Evolutionary conservation across 768 basidiomycete genomes (phyloP).

Genomic region (Mycena pura): DNA sequence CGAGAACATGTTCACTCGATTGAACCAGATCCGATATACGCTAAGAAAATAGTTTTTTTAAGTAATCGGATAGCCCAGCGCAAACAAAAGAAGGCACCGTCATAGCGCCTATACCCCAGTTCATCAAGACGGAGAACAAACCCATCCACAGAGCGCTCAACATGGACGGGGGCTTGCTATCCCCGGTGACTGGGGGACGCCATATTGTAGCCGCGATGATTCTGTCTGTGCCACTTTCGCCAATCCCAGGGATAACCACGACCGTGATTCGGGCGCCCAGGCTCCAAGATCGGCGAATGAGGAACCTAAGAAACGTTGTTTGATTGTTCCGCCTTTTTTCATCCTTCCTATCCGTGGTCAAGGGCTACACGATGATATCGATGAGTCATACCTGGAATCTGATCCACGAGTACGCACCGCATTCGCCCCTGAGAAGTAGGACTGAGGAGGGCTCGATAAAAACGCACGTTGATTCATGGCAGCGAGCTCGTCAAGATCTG

Average conservation of each 20-base stretch:
- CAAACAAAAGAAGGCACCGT: neutral
- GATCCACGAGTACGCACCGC: neutral
- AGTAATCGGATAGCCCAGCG: neutral
- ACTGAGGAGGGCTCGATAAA: neutral
- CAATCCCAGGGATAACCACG: neutral
- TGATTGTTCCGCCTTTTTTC: neutral
- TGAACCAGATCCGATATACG: slow-evolving; percentile 2
- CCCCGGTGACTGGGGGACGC: neutral
- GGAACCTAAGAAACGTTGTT: neutral
- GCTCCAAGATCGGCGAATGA: neutral
- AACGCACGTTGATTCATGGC: neutral
- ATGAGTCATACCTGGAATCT: neutral
- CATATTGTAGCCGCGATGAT: neutral
- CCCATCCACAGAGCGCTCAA: slow-evolving; percentile 1
- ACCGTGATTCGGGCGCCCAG: slow-evolving; percentile 1
- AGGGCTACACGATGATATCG: neutral
- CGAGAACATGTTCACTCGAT: neutral
- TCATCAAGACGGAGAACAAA: neutral
- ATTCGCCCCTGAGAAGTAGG: neutral
- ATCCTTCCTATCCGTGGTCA: slow-evolving; percentile 2
- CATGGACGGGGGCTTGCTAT: neutral
- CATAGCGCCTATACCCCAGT: neutral
- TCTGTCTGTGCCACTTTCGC: neutral
- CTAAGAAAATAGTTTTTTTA: neutral
- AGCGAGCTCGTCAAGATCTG: neutral